These are phyloP conservation scores for Aspergillus transmontanensis DNA, from an alignment of 2,329 filamentous ascomycete genomes.

Conservation along the genomic window DNA sequence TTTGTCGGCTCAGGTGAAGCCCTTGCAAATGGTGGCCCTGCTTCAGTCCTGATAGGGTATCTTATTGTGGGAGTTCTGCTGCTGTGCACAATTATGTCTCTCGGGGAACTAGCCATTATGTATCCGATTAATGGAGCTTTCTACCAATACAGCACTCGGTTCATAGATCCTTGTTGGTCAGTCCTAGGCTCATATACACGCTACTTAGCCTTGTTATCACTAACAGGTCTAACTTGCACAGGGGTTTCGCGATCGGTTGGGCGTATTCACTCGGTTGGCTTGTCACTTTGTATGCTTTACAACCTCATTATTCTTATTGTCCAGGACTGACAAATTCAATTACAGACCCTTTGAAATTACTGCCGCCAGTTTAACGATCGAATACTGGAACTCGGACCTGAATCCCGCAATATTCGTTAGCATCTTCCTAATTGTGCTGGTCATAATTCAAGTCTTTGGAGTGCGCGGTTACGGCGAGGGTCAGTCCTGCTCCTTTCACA, in stretches of 20 bases:
- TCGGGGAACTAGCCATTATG: background rate
- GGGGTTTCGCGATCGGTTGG: background rate
- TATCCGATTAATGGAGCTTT: background rate
- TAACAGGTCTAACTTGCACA: background rate
- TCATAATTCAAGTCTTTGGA: background rate
- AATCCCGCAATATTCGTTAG: background rate
- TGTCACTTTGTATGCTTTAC: background rate
- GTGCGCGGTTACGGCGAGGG: background rate
- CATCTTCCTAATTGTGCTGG: background rate
- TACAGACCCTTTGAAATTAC: background rate
- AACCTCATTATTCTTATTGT: rapidly evolving
- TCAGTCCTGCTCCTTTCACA: background rate
- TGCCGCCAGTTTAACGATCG: background rate
- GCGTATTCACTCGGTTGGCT: background rate
- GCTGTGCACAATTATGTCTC: background rate
- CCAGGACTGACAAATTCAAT: background rate
- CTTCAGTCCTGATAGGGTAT: background rate
- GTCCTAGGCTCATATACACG: background rate
- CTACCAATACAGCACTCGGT: background rate
- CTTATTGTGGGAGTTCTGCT: background rate
- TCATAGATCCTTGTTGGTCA: background rate
- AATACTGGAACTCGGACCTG: background rate
- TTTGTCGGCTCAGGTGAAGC: background rate
- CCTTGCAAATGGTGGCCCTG: background rate
- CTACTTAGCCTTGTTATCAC: too few species aligned